Evolutionary conservation across 2,329 filamentous ascomycete species (phyloP).

Genomic region (Knoxdaviesia capensis): DNA sequence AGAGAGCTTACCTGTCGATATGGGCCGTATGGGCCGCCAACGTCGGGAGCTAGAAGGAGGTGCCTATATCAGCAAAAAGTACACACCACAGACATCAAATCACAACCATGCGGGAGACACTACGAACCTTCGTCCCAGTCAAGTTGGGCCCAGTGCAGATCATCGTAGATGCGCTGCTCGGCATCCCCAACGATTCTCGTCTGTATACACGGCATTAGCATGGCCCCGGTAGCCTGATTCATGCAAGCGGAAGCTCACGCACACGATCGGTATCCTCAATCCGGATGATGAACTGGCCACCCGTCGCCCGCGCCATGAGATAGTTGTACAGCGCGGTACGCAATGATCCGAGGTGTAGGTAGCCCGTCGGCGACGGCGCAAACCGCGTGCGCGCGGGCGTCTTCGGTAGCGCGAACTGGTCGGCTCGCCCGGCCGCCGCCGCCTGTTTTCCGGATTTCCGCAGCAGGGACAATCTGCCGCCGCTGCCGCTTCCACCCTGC

Average conservation of each 20-base stretch:
- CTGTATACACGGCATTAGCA: conserved; percentile 18
- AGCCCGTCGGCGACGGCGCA: conserved; percentile 87
- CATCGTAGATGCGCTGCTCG: conserved; percentile 55
- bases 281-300: conserved; percentile 74
- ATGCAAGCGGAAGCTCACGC: conserved; percentile 9
- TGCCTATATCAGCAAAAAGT: conserved; percentile 4
- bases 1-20: conserved; percentile 50
- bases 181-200: conserved; percentile 66
- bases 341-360: conserved; percentile 77
- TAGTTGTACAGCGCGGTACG: conserved; percentile 94
- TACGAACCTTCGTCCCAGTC: conserved; percentile 71
- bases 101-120: background rate
- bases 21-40: conserved; percentile 64
- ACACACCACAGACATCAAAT: background rate
- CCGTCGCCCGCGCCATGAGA: conserved; percentile 67
- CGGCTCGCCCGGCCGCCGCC: background rate
- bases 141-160: conserved; percentile 75
- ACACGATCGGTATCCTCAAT: conserved; percentile 94
- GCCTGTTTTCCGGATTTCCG: background rate
- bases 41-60: conserved; percentile 41
- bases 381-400: conserved; percentile 47
- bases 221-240: conserved; percentile 1
- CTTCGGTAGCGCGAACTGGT: conserved; percentile 20
- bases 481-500: no score
- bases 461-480: no score